phyloP scores from a whole-genome alignment of 2,329 filamentous ascomycete genomes.

The Hypoxylon sp. region DNA sequence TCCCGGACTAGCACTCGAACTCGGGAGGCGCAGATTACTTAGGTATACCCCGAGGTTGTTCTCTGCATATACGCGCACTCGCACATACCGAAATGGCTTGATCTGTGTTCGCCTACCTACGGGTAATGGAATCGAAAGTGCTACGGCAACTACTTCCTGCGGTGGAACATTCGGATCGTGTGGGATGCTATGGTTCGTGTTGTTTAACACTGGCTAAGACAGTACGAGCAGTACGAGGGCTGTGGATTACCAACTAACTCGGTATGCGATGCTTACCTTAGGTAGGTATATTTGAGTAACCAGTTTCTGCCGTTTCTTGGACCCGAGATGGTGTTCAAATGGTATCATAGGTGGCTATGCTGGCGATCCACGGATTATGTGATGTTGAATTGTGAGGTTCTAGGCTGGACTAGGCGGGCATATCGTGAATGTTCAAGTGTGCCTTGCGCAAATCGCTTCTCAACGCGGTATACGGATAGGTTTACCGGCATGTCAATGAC shows the following conservation, averaged over 20 bases:
- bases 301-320: not conserved
- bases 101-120: constrained; percentile 16
- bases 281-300: constrained; percentile 1
- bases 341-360: constrained; percentile 24
- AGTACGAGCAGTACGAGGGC: constrained; percentile 5
- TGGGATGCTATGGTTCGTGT: constrained; percentile 7
- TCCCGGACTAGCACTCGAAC: constrained; percentile 4
- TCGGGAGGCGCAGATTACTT: constrained; percentile 3
- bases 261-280: not conserved
- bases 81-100: not conserved
- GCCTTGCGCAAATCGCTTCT: not conserved
- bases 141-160: constrained; percentile 16
- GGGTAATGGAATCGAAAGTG: not conserved
- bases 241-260: constrained; percentile 2
- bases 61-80: constrained; percentile 2
- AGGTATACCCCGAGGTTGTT: not conserved
- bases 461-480: not conserved
- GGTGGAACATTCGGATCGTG: constrained; percentile 20
- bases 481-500: not conserved
- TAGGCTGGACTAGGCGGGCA: not conserved
- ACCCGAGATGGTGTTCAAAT: not conserved
- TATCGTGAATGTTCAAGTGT: not conserved
- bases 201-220: constrained; percentile 17
- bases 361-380: constrained; percentile 14
- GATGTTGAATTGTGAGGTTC: not conserved